Evolutionary conservation across 768 basidiomycete genomes (phyloP).

Genomic region (Infundibulicybe gibba): DNA sequence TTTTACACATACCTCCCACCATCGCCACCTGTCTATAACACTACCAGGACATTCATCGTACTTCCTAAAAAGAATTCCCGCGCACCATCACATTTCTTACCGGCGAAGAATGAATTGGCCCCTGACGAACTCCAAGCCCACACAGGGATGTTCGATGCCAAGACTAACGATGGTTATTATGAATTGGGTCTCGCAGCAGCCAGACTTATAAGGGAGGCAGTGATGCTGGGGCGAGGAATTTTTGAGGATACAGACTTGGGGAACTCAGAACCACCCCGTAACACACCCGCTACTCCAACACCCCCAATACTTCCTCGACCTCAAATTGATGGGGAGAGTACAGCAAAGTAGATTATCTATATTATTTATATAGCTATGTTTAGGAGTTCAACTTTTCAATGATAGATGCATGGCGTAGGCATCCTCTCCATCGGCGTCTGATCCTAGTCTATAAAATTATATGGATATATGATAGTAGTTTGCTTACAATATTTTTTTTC

Average conservation of each 20-base stretch:
- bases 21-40: conserved; percentile 49
- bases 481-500: conserved; percentile 88
- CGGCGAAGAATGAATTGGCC: conserved; percentile 64
- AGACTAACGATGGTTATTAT: conserved; percentile 88
- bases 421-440: conserved; percentile 94
- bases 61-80: conserved; percentile 57
- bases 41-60: conserved; percentile 73
- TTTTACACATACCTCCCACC: conserved; percentile 81
- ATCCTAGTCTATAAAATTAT: neutral
- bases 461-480: neutral
- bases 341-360: too few relatives aligned
- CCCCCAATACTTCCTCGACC: neutral
- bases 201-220: conserved; percentile 55
- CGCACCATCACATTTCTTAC: conserved; percentile 51
- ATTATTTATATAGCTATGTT: conserved; percentile 4
- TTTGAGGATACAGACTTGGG: neutral
- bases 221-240: conserved; percentile 27
- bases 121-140: conserved; percentile 82
- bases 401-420: conserved; percentile 87
- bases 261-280: too few relatives aligned
- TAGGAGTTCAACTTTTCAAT: conserved; percentile 29
- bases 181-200: conserved; percentile 71
- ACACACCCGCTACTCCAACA: too few relatives aligned
- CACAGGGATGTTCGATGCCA: conserved; percentile 81
- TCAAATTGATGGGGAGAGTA: neutral